Base-by-base conservation (phyloP, 2,329 filamentous ascomycete genomes). In the Fusarium napiforme region DNA sequence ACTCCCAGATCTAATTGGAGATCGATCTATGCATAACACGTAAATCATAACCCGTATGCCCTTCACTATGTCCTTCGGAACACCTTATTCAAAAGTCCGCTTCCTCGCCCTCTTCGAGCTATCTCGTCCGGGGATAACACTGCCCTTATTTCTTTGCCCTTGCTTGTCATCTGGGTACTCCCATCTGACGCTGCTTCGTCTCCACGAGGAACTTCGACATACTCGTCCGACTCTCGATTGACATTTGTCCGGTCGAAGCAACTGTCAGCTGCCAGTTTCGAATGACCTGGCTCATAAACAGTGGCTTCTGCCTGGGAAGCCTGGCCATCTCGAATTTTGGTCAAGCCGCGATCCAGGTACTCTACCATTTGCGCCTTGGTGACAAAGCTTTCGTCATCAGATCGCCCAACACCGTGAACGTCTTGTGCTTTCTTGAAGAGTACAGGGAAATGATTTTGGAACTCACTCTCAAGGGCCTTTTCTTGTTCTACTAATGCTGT, bases 381-480 rank as follows among this genome's bases (percentile, higher is more conserved):
- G 36, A 84, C 83, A 71, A 84, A 84, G 46, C 84, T 83, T 40
- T 72, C 76, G 12, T 70, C 70, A 28, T 78, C 82, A 34, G 79
- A 80, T 42, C 79, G 78, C 30, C 79, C 79, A 15, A 75, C 69
- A 30, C 76, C 76, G 32, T 79, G 77, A 14, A 84, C 78, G 4
- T 84, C 82, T 64, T 82, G 80, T 2, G 81, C 83, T 69, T 87
- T 87, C 46, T 78, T 80, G 75, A 85, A 85, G 9, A 89, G 79
- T 16, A 83, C 81, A 12, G 86, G 84, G 68, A 86, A 84, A 19
- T 81, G 81, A 28, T 78, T 74, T 69, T 84, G 82, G 60, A 90
- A 86, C 63, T 89, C 87, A 1, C 79, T 78, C 74, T 88, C 87
- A 3, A 89, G 81, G 34, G 84, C 82, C 46, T 81, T 82, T 75